Evolutionary conservation across 352 stramenopile genomes (phyloP), one percentile per base, ranked within the genome.

Genomic region (Globisporangium orthogonon): DNA sequence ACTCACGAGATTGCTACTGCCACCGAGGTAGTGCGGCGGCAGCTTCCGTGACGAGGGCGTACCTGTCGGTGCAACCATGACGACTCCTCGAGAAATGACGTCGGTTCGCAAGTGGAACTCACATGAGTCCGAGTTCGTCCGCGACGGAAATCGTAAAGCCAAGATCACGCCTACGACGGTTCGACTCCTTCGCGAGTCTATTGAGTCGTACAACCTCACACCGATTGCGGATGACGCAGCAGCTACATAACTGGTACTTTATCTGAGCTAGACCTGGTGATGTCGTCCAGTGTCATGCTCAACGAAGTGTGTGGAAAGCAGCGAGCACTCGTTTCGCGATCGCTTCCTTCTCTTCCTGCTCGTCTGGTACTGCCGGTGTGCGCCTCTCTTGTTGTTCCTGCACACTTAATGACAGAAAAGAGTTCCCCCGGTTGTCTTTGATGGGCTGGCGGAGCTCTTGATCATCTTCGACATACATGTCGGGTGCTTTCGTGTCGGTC

Each of bases 1-100:
- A 14, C 56, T 76, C 48, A 73, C 50, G 30, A 88, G 68, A 55
- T 84, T 90, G 57, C 83, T 87, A 58, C 79, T 90, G 9, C 77
- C 79, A 15, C 79, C 79, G 6, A 89, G 67, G 17, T 83, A 69
- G 47, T 87, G 76, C 5, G 76, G 66, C 43, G 47, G 56, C 40
- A 33, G 35, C 18, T 41, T 37, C 9, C 47, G 47, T 30, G 47
- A 23, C 50, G 50, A 55, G 35, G 35, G 15, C 13, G 31, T 43
- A 14, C 48, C 43, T 17, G 29, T 23, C 10, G 17, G 43, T 3
- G 43, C n/a, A 0, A 30, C 43, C 43, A 48, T 48, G 35, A 41
- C 35, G 35, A 41, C 35, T 41, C 11, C 9, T 41, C 9, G 35
- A 41, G 35, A 10, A 15, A 11, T 40, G 35, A 40, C 35, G 35